phyloP scores from a whole-genome alignment of 2,329 filamentous ascomycete genomes.

The Macroventuria anomochaeta region DNA sequence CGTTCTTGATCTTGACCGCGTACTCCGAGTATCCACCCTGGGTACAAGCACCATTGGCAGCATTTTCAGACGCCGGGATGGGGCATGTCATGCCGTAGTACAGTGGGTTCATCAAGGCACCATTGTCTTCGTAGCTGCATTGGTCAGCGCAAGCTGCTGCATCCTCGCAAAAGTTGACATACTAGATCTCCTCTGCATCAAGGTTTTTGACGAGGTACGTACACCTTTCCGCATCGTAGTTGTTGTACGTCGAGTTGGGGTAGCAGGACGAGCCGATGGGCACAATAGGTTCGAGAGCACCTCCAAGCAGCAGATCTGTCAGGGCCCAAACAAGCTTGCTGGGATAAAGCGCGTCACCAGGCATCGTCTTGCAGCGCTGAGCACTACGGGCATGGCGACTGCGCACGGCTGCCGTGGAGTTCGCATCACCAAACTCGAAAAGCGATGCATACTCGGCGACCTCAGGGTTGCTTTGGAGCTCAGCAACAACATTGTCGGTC shows the following conservation, averaged over 20 bases:
- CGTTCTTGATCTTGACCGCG: conserved; percentile 36
- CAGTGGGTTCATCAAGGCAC: conserved; percentile 37
- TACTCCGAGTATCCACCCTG: conserved; percentile 40
- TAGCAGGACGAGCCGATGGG: conserved; percentile 41
- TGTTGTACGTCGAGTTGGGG: conserved; percentile 34
- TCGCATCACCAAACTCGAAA: conserved; percentile 47
- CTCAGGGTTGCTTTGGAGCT: conserved; percentile 24
- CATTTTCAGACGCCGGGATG: conserved; percentile 24
- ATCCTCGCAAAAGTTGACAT: neutral
- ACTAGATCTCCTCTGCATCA: conserved; percentile 31
- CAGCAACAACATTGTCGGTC: conserved; percentile 32
- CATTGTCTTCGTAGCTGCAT: conserved; percentile 30
- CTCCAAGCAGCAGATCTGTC: conserved; percentile 33
- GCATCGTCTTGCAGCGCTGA: conserved; percentile 37
- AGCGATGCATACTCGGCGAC: conserved; percentile 31
- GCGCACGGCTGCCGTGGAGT: conserved; percentile 9
- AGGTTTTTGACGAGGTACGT: conserved; percentile 26
- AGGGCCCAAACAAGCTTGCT: conserved; percentile 27
- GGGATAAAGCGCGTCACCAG: conserved; percentile 37
- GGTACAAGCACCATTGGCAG: conserved; percentile 35
- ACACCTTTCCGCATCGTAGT: conserved; percentile 37
- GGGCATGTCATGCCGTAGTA: conserved; percentile 41
- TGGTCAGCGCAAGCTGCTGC: neutral
- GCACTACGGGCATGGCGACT: conserved; percentile 19
- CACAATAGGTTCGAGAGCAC: conserved; percentile 34